These are phyloP conservation scores for Aspergillus vadensis DNA, from an alignment of 2,329 filamentous ascomycete genomes.

Conservation along the genomic window DNA sequence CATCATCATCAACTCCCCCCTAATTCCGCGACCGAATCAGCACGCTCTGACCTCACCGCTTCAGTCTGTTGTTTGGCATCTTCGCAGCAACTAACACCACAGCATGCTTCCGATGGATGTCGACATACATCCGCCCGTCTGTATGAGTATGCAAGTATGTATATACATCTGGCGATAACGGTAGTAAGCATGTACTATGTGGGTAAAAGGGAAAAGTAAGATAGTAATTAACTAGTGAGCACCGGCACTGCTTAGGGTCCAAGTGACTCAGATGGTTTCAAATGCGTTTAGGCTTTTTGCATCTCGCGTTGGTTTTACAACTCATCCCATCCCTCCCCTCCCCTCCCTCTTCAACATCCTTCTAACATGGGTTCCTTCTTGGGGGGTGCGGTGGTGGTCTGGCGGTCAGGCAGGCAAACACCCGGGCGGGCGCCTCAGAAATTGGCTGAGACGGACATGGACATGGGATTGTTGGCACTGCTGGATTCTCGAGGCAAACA, in stretches of 20 bases:
- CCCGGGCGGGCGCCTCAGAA: not conserved
- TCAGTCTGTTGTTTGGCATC: slow-evolving; percentile 14
- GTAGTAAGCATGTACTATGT: not conserved
- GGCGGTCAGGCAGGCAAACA: slow-evolving; percentile 11
- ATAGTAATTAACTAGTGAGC: too few species aligned
- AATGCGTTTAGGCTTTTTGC: slow-evolving; percentile 7
- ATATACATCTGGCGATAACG: slow-evolving; percentile 9
- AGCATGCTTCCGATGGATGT: slow-evolving; percentile 8
- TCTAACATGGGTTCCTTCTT: not conserved
- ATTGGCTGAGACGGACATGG: not conserved
- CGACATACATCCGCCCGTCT: slow-evolving; percentile 11
- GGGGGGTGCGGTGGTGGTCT: not conserved
- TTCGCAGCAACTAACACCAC: slow-evolving; percentile 10
- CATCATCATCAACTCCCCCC: not conserved
- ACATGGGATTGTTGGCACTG: not conserved
- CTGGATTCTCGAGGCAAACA: not conserved
- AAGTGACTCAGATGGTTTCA: not conserved
- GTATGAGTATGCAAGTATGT: not conserved
- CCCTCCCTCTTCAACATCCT: not conserved
- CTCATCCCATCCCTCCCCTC: not conserved
- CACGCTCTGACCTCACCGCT: slow-evolving; percentile 11
- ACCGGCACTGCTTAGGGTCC: too few species aligned
- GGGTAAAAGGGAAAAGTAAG: not conserved
- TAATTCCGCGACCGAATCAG: slow-evolving; percentile 4
- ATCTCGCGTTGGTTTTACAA: too few species aligned